Conservation (phyloP, 139 green algal species). For the Deuterostichococcus epilithicus region DNA sequence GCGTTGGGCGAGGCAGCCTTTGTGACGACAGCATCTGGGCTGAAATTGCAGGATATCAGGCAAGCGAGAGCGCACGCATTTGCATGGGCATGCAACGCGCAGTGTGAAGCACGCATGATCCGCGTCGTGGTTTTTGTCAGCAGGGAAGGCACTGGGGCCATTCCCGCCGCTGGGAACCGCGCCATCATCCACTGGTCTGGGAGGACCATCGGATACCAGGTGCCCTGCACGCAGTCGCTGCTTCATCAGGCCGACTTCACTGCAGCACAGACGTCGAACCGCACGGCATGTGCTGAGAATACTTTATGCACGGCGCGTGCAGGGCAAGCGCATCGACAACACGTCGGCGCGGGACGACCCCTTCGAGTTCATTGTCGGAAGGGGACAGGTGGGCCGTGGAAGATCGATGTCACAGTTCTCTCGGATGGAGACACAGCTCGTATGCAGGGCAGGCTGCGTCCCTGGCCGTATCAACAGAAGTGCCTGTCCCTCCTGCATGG, state of each 20-base stretch:
- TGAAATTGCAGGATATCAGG: constrained; percentile 23
- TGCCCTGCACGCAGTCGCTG: constrained; percentile 14
- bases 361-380: constrained; percentile 63
- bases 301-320: neutral
- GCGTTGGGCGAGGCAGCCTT: neutral
- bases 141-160: constrained; percentile 6
- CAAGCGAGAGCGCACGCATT: no score
- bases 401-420: neutral
- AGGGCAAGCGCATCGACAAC: constrained; percentile 74
- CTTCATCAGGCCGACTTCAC: neutral
- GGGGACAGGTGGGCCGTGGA: constrained; percentile 29
- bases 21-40: constrained; percentile 8
- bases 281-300: neutral
- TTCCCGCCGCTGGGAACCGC: constrained; percentile 19
- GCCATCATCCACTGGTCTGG: constrained; percentile 64
- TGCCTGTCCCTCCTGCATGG: neutral
- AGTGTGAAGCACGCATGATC: no score
- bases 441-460: neutral
- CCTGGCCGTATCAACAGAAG: neutral
- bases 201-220: constrained; percentile 43
- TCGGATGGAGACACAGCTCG: neutral
- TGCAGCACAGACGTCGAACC: neutral
- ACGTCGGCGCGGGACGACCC: constrained; percentile 64
- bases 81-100: no score
- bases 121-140: no score